Base-by-base conservation (phyloP, 2,329 filamentous ascomycete species). In the Diaporthe aspalathi region DNA sequence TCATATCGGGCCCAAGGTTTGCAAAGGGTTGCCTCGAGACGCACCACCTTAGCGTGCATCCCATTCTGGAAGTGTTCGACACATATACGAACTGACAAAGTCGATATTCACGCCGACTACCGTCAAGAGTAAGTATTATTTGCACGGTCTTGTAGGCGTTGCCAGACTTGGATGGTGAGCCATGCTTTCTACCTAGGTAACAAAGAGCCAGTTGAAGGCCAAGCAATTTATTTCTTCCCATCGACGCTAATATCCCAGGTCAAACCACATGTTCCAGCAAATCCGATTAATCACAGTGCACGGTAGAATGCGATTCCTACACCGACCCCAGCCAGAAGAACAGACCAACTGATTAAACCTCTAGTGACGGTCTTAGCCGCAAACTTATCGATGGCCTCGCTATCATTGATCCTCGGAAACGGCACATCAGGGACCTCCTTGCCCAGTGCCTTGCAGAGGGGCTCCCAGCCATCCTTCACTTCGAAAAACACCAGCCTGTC, bases 391-490 rank as follows among this genome's bases (percentile, higher is more conserved):
- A 71, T 68, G 12, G 50, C 54, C 12, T 67, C 53, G 24, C 53
- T 38, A n/a, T 74, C 78, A 49, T 82, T 82, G 7, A 78, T 76
- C 38, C 79, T 78, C 4, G 81, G 81, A 63, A 83, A 83, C 35
- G 75, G 70, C 38, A 74, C 67, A 56, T 77, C 71, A 0, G 82
- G 82, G 0, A 83, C 74, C 0, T 76, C 76, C 67, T 80, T 79
- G 8, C 76, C 78, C 4, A 84, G 70, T 47, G 84, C 84, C 50
- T 75, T 67, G 73, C 82, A 84, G 6, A 84, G 78, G 12, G 82
- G 81, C 66, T 76, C 79, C 82, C 82, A 84, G 6, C 82, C 82
- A 27, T 84, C 80, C 47, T 79, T 76, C 0, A 81, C 75, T 9
- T 77, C 75, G 77, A 78, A 83, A 57, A 82, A 81, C 5, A 84